phyloP scores from a whole-genome alignment of 495 filamentous ascomycete genomes.

The Durotheca rogersii region DNA sequence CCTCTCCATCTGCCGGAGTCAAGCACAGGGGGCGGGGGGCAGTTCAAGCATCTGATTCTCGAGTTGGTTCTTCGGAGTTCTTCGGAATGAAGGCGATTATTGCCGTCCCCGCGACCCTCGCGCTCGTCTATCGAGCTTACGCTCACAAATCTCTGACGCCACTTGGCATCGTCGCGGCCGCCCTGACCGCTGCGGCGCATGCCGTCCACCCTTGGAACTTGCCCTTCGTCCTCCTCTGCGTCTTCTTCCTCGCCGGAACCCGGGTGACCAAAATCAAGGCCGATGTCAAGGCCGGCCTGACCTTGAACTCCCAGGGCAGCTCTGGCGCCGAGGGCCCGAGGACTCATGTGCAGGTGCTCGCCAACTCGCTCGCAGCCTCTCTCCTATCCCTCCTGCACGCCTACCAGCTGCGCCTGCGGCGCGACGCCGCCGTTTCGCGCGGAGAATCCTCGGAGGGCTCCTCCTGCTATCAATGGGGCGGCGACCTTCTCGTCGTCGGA shows the following conservation, averaged over 20 bases:
- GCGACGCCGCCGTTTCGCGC: conserved; percentile 29
- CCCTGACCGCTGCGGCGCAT: conserved; percentile 72
- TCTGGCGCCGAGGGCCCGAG: conserved; percentile 77
- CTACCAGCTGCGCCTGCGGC: conserved; percentile 56
- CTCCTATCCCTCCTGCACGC: conserved; percentile 71
- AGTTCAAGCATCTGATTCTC: too few relatives aligned
- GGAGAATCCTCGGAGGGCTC: conserved; percentile 31
- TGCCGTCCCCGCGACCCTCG: conserved; percentile 62
- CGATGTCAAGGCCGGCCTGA: conserved; percentile 77
- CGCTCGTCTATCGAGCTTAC: conserved; percentile 68
- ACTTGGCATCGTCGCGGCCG: conserved; percentile 65
- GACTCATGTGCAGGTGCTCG: conserved; percentile 85
- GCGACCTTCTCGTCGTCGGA: conserved; percentile 57
- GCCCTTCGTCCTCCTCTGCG: conserved; percentile 76
- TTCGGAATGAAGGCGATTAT: conserved; percentile 66
- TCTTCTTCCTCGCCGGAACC: conserved; percentile 87
- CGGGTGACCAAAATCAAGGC: conserved; percentile 85
- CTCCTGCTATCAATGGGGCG: conserved; percentile 51
- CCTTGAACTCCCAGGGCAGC: conserved; percentile 68
- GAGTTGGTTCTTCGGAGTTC: too few relatives aligned
- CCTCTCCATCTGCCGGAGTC: too few relatives aligned
- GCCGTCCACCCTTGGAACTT: conserved; percentile 87
- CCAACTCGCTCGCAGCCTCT: conserved; percentile 80
- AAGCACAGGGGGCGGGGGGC: too few relatives aligned
- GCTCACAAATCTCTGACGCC: conserved; percentile 76